Base-by-base conservation (phyloP, 208 protist genomes). In the Angomonas ambiguus region DNA sequence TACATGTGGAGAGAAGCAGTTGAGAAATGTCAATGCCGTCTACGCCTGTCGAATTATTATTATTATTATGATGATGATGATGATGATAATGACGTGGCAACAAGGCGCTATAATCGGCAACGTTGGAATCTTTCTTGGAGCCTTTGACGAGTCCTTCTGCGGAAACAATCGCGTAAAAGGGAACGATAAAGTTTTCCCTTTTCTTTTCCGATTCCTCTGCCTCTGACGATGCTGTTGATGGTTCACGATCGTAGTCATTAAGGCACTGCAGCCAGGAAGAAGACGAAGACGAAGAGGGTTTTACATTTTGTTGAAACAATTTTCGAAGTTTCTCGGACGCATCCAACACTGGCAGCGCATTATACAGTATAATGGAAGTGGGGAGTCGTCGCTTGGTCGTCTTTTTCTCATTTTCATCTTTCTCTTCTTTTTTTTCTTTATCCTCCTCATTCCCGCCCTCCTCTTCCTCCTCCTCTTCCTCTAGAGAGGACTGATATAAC, bases 281-380 rank as follows among this genome's bases (percentile, higher is more conserved):
- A n/a, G n/a, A n/a, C n/a, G n/a, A 18, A 33, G 65, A 25, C 62
- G 59, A 33, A 18, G 60, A 18, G 25, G 45, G 42, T 8, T 74
- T 77, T 8, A 69, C 67, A 62, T 77, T 71, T 11, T 48, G 48
- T 20, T 59, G 57, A 6, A 88, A 68, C 38, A 88, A 76, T 49
- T 77, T 49, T 34, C 75, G 78, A 75, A 93, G 72, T 2, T 80
- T 75, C 8, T 71, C 32, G 16, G 86, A 89, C 48, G 51, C 62
- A 18, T 75, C 57, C 35, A 93, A 62, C 11, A 73, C 70, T 1
- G 59, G 56, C 18, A 88, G 42, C 22, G 77, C 86, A 59, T 90
- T 82, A 69, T 93, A 77, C 28, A 93, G 60, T 32, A 93, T 79
- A 31, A 90, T 72, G 0, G 83, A 72, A 13, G 78, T 67, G 2